A percentile compares a stretch with the other conserved stretches of the same genome.
phyloP scores from a whole-genome alignment of 805 yeast genomes.

The Crinitomyces ghanaensis region DNA sequence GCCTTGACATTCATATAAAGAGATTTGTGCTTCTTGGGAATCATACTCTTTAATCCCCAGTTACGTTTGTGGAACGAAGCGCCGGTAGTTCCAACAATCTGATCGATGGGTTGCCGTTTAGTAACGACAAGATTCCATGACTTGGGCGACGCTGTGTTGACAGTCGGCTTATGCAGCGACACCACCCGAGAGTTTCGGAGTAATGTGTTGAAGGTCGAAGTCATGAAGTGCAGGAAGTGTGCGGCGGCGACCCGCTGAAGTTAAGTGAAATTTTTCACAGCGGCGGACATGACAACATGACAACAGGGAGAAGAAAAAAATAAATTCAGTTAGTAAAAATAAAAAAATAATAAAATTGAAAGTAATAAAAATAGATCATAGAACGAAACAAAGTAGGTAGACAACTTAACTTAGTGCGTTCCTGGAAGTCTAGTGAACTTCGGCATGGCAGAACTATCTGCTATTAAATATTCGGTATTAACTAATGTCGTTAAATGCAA shows the following conservation, averaged over 20 bases:
- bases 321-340: too few relatives aligned
- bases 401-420: too few relatives aligned
- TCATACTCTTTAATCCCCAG: slow-evolving; percentile 27
- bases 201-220: slow-evolving; percentile 4
- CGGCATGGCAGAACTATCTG: too few relatives aligned
- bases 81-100: slow-evolving; percentile 23
- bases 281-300: too few relatives aligned
- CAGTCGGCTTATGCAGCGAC: slow-evolving; percentile 4
- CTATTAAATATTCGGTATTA: neutral
- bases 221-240: too few relatives aligned
- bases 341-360: too few relatives aligned
- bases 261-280: too few relatives aligned
- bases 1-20: slow-evolving; percentile 17
- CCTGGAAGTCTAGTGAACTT: too few relatives aligned
- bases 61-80: slow-evolving; percentile 24
- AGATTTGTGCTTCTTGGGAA: slow-evolving; percentile 20
- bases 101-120: slow-evolving; percentile 18
- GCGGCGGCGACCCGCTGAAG: too few relatives aligned
- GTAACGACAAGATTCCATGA: slow-evolving; percentile 1
- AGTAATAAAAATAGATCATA: too few relatives aligned
- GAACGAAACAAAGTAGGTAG: too few relatives aligned
- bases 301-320: too few relatives aligned
- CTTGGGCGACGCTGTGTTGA: slow-evolving; percentile 1
- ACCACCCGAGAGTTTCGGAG: slow-evolving; percentile 9
- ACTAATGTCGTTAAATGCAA: neutral